These are phyloP conservation scores for Podospora anserina DNA, from an alignment of 495 filamentous ascomycete species.

Conservation along the genomic window DNA sequence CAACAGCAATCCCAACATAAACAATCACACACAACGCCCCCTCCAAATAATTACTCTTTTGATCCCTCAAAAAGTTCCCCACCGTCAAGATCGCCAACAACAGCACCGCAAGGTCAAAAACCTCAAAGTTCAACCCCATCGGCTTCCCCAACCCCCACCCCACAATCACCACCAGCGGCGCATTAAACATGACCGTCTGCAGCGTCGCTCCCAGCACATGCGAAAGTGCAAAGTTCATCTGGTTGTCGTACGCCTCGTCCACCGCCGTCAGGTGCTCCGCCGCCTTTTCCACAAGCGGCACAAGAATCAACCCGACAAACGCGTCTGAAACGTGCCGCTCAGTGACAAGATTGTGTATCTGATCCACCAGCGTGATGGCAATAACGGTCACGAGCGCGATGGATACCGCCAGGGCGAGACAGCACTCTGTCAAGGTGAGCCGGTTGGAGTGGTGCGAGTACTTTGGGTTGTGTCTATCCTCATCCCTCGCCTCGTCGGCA, in stretches of 20 bases:
- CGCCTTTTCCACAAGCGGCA: constrained; percentile 86
- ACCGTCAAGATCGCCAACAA: constrained; percentile 84
- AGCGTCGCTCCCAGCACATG: constrained; percentile 86
- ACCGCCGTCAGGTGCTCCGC: constrained; percentile 87
- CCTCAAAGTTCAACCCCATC: constrained; percentile 82
- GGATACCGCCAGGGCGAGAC: constrained; percentile 63
- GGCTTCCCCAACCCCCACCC: constrained; percentile 71
- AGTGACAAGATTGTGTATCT: constrained; percentile 72
- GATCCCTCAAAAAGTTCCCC: constrained; percentile 74
- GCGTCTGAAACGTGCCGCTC: constrained; percentile 65
- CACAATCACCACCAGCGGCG: constrained; percentile 76
- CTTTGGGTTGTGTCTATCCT: constrained; percentile 54
- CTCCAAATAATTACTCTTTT: constrained; percentile 78
- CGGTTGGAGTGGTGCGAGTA: constrained; percentile 60
- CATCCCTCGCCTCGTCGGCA: constrained; percentile 66
- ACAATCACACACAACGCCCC: constrained; percentile 71
- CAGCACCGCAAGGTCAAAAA: constrained; percentile 85
- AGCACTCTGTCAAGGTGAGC: constrained; percentile 73
- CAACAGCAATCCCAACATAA: constrained; percentile 62
- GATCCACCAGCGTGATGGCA: constrained; percentile 74
- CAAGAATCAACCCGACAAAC: constrained; percentile 73
- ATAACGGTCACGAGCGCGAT: constrained; percentile 75
- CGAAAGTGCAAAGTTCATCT: constrained; percentile 86
- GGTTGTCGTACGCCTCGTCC: constrained; percentile 86
- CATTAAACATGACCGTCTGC: constrained; percentile 87